Evolutionary conservation across 2,329 filamentous ascomycete species (phyloP), one percentile per base, ranked within the genome.

Genomic region (Beauveria caledonica): DNA sequence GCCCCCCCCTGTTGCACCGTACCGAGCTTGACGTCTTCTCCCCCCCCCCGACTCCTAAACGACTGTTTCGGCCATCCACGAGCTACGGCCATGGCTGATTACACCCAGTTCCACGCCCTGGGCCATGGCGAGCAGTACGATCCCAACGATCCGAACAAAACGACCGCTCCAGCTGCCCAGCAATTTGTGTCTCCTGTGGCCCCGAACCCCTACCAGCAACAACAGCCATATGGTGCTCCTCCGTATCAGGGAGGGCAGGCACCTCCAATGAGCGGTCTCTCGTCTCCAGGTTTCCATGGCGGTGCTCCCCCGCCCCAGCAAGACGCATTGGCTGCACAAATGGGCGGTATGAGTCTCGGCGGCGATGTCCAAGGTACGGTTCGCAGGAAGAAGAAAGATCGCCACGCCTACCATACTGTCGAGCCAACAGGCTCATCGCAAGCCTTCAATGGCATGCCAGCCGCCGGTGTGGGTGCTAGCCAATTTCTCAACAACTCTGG

Each of bases 361-460:
- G 70, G 71, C 39, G 73, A 64, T 23, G 77, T 81, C 46, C 77
- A 78, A 40, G 72, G 82, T 53, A 77, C 77, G 2, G 75, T 75
- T 61, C 81, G 85, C 71, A 88, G 80, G 73, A 90, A 92, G 80
- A 97, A 96, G 85, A 97, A 96, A 81, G 89, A 97, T 72, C 85
- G 91, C 62, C 93, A 97, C 75, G 93, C 92, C 64, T 89, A 96
- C 73, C 93, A 97, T 73, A 87, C 85, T 44, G 84, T 97, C 58
- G 90, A 93, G 65, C 85, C 89, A 23, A 80, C 80, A 5, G 85
- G 86, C 54, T 85, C 85, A 39, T 85, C 86, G 6, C 85, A 88
- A 68, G 77, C 85, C 11, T 89, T 89, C 75, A 87, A 87, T 70
- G 87, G 85, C 63, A 84, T 87, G 69, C 84, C 86, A 1, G 79